Base-by-base conservation (phyloP, 306 rosid genomes). In the Hippophae rhamnoides region DNA sequence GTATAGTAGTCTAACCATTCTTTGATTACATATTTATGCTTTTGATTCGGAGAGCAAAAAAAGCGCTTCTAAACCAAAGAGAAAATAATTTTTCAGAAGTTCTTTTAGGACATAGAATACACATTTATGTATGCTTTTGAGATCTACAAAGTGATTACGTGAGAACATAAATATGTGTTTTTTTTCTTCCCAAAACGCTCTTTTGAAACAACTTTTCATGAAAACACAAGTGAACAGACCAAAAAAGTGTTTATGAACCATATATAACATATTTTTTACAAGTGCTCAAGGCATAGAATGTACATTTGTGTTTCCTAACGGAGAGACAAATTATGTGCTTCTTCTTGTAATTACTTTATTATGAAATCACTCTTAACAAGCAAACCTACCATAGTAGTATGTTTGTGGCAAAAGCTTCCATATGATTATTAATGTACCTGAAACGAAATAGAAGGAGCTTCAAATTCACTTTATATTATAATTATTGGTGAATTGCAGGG, bases 371-470 rank as follows among this genome's bases (percentile, higher is more conserved):
- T 84, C 26, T 11, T 27, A 6, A 8, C 52, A 56, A 45, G 75
- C 84, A 92, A 62, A 18, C 13, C 78, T 25, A 82, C 95, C 23
- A 78, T 79, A 89, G 0, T 87, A 25, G 95, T 18, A 18, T 18
- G 1, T 18, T 18, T 18, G 23, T 18, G 23, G 23, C 23, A 18
- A 18, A 18, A 18, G 23, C 23, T 18, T 18, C 46, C 23, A 18
- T 18, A 18, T 18, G 23, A 18, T 18, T 18, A 18, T 18, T 18
- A 18, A 18, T 41, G 76, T 87, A 18, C 69, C 81, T 9, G 6
- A 84, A 43, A 92, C 95, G 95, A 92, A 71, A 78, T 87, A 76
- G 70, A 84, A 1, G 95, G 88, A 59, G 95, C 92, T 31, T 78
- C 84, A 54, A 92, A 84, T 64, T 82, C 84, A 61, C 86, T 89